Base-by-base conservation (phyloP, 495 filamentous ascomycete species). In the Achaetomiella virescens region DNA sequence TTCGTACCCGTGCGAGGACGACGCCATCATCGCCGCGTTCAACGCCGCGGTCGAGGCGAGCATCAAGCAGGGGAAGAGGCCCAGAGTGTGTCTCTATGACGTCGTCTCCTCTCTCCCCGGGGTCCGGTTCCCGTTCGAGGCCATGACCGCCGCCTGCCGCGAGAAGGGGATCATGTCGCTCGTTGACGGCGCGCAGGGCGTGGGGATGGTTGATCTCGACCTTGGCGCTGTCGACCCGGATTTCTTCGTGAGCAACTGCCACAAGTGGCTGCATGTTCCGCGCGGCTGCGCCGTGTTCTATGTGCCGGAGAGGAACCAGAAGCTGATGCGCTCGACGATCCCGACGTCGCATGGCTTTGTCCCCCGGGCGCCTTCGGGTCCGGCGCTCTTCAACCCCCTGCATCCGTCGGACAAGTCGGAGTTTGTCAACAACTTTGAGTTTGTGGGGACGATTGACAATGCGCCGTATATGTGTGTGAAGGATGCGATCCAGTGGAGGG, bases 191-290 rank as follows among this genome's bases (percentile, higher is more conserved):
- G 90, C 90, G 4, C 90, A 96, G 66, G 86, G 87, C 5, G 72
- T 95, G 31, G 91, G 91, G 1, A 84, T 91, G 52, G 78, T 96
- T 18, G 73, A 73, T 2, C 70, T 97, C 15, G 78, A 91, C 60
- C 71, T 96, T 20, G 61, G 61, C 0, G 65, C 58, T 21, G 67
- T 89, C n/a, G 75, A 84, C 35, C 83, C 88, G 0, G 91, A 97
- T 59, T 97, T 96, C 69, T 84, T 95, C 58, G 79, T 89, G 9
- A 83, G 76, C 21, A 96, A 96, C 65, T 83, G 81, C 61, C 89
- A 97, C 70, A 97, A 97, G 75, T 97, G 92, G 92, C 80, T 96
- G 15, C 88, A 83, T 61, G 82, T 83, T 11, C 92, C 91, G n/a
- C 81, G 92, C 40, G 84, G 83, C 24, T 88, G 83, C 61, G 89